These are phyloP conservation scores for Xylaria multiplex DNA, from an alignment of 2,329 filamentous ascomycete species.

Conservation along the genomic window DNA sequence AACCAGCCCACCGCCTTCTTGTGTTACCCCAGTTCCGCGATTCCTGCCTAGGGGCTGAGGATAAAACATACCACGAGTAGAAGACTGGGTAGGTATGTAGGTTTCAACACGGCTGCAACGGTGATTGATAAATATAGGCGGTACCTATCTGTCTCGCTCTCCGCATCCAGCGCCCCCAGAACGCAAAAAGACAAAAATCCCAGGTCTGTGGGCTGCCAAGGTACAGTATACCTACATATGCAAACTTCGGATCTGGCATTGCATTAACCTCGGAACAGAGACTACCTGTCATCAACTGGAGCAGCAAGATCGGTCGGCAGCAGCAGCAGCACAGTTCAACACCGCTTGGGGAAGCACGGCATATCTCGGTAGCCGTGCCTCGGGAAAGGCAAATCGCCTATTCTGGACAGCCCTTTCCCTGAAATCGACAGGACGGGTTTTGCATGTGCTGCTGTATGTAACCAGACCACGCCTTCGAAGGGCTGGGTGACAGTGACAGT, in stretches of 20 bases:
- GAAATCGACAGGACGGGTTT: slow-evolving; percentile 11
- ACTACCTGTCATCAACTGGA: slow-evolving; percentile 11
- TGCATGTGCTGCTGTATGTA: slow-evolving; percentile 17
- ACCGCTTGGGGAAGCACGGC: slow-evolving; percentile 25
- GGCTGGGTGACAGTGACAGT: neutral
- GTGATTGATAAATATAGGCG: slow-evolving; percentile 23
- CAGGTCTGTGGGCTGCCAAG: slow-evolving; percentile 35
- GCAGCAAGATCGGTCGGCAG: neutral
- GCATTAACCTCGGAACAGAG: slow-evolving; percentile 23
- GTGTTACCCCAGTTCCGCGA: slow-evolving; percentile 11
- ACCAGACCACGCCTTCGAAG: slow-evolving; percentile 11
- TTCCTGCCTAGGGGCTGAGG: neutral
- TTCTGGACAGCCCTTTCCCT: slow-evolving; percentile 22
- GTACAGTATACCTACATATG: slow-evolving; percentile 31
- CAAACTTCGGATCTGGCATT: slow-evolving; percentile 38
- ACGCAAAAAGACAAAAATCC: slow-evolving; percentile 12
- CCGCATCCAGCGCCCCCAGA: slow-evolving; percentile 20
- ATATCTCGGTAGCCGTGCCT: slow-evolving; percentile 29
- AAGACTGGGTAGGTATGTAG: neutral
- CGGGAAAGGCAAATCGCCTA: slow-evolving; percentile 20
- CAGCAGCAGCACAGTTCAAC: slow-evolving; percentile 4
- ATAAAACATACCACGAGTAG: neutral
- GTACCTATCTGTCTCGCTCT: slow-evolving; percentile 27
- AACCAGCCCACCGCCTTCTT: slow-evolving; percentile 11
- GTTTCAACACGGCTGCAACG: slow-evolving; percentile 17